Evolutionary conservation across 352 stramenopile genomes (phyloP).

Genomic region (Globisporangium paroecandrum): DNA sequence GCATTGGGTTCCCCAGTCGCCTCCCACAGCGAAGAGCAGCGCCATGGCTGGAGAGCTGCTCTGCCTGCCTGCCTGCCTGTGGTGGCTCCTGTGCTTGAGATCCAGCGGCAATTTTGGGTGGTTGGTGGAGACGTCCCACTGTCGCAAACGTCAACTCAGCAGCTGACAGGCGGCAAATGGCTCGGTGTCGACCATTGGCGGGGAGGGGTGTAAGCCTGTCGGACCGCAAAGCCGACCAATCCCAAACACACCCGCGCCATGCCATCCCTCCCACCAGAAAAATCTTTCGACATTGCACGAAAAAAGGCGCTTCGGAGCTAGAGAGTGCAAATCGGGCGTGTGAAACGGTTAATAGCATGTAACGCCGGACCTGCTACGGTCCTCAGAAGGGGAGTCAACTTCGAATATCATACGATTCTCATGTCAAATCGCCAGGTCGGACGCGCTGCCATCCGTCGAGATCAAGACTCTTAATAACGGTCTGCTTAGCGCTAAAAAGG

Average conservation of each 20-base stretch:
- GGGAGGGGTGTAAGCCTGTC: background rate
- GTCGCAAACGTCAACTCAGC: background rate
- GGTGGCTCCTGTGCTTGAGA: background rate
- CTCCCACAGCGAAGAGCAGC: background rate
- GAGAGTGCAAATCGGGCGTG: background rate
- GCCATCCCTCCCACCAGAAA: background rate
- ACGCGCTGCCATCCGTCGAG: slow-evolving; percentile 2
- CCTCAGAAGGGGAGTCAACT: background rate
- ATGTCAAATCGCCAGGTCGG: background rate
- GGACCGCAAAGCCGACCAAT: background rate
- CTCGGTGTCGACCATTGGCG: background rate
- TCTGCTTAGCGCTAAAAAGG: background rate
- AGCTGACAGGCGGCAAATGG: background rate
- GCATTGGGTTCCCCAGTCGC: too few species aligned
- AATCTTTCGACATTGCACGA: slow-evolving; percentile 2
- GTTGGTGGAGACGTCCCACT: slow-evolving; percentile 4
- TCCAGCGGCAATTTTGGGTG: slow-evolving; percentile 5
- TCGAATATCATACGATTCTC: background rate
- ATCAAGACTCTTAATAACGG: background rate
- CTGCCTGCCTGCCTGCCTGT: background rate
- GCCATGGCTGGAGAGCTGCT: too few species aligned
- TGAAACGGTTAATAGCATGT: background rate
- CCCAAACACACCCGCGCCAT: background rate
- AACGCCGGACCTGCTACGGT: background rate
- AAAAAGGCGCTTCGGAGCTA: background rate